Evolutionary conservation across 2,329 filamentous ascomycete genomes (phyloP), one percentile per base, ranked within the genome.

Genomic region (Rosellinia necatrix): DNA sequence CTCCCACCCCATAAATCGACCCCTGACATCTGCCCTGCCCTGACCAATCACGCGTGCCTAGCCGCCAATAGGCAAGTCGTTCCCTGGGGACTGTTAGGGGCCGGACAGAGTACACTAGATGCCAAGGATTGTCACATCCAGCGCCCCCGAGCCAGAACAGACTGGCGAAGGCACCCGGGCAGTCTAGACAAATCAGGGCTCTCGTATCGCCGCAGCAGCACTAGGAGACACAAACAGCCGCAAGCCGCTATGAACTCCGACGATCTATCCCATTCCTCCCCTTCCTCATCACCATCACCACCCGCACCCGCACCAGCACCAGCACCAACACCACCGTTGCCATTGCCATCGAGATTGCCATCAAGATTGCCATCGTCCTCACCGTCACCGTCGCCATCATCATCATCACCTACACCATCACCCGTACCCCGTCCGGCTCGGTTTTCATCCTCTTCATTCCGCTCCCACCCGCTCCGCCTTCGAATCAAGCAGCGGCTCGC

Each of bases 401-500:
- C 64, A 66, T 60, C 29, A 30, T 34, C 34, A 29, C 58, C 49
- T 13, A 21, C 64, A 48, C 60, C 62, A 65, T 58, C 37, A 42
- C 22, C 37, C n/a, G 46, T 40, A 15, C 44, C 64, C 48, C 61
- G 61, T 61, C 60, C 42, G 19, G 24, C 29, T 22, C 34, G n/a
- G 35, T 27, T 34, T 17, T 12, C 46, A 48, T 49, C 47, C 49
- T 46, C 56, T 41, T 58, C 59, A 12, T 29, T 29, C 49, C 42
- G 42, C 52, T 62, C 63, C 47, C 64, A 66, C 53, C 62, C 58
- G 6, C 53, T 59, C 47, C 65, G 65, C 46, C 64, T 70, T 40
- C 67, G 67, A 59, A 64, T 72, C 60, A 70, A 61, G 66, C 68
- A 67, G 56, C 62, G 69, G 53, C 62, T 72, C 53, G 63, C 69